Conservation (phyloP, 148 eudicot species). For the Limonium bicolor region DNA sequence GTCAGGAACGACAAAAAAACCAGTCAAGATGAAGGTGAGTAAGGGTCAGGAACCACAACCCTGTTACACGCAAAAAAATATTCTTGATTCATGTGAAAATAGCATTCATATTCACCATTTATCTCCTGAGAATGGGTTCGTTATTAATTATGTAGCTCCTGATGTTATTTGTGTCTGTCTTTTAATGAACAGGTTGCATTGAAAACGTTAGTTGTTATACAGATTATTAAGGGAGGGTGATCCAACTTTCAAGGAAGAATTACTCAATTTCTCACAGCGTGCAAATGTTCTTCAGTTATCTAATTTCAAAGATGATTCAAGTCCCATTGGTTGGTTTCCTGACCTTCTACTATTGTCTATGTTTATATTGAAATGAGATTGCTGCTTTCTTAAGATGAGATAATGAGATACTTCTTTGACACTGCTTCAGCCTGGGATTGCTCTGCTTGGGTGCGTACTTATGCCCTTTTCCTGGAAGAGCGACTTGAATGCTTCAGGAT, state of each 20-base stretch:
- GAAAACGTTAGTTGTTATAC: conserved; percentile 84
- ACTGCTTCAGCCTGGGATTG: conserved; percentile 79
- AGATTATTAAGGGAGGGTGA: conserved; percentile 88
- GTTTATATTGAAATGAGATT: too few relatives aligned
- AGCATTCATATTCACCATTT: too few relatives aligned
- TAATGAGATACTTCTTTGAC: neutral
- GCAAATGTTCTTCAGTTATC: conserved; percentile 69
- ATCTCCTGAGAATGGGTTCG: too few relatives aligned
- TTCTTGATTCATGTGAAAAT: too few relatives aligned
- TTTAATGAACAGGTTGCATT: conserved; percentile 68
- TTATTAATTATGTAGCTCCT: too few relatives aligned
- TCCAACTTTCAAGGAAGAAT: conserved; percentile 92
- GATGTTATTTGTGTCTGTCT: too few relatives aligned
- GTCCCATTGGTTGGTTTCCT: conserved; percentile 59
- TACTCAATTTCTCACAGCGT: conserved; percentile 69
- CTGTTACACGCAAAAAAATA: too few relatives aligned
- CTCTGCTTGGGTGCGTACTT: conserved; percentile 94
- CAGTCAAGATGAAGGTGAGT: too few relatives aligned
- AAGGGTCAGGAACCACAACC: too few relatives aligned
- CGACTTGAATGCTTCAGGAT: conserved; percentile 83
- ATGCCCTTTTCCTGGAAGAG: conserved; percentile 89
- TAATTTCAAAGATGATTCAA: conserved; percentile 95
- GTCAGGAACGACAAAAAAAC: too few relatives aligned
- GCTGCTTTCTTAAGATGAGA: too few relatives aligned
- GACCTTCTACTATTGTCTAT: too few relatives aligned